phyloP scores from a whole-genome alignment of 2,329 filamentous ascomycete genomes.

The Stachybotrys elegans region DNA sequence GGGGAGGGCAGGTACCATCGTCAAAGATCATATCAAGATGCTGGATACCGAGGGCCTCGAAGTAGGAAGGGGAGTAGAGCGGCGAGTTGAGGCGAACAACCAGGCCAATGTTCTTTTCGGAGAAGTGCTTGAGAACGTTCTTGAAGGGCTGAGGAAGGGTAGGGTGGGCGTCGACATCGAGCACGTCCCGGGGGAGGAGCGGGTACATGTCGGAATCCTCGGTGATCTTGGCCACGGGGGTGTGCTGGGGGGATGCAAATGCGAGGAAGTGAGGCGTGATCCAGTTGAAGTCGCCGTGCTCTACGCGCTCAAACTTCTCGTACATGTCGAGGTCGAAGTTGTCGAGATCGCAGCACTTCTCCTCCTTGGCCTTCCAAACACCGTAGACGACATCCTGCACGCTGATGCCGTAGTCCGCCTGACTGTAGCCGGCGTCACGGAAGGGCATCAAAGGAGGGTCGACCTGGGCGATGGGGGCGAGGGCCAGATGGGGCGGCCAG shows the following conservation, averaged over 20 bases:
- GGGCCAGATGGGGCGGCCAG: slow-evolving; percentile 92
- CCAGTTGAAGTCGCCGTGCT: slow-evolving; percentile 99
- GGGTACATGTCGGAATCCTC: slow-evolving; percentile 69
- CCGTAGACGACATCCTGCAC: slow-evolving; percentile 98
- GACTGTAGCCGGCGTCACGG: slow-evolving; percentile 95
- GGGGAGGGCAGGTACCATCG: slow-evolving; percentile 88
- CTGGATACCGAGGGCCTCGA: slow-evolving; percentile 88
- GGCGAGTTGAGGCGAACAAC: slow-evolving; percentile 95
- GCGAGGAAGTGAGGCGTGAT: slow-evolving; percentile 91
- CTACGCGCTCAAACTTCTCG: slow-evolving; percentile 89
- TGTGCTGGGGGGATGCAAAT: slow-evolving; percentile 89
- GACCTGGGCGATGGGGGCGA: slow-evolving; percentile 92
- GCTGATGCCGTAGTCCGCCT: slow-evolving; percentile 92
- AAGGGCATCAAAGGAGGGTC: slow-evolving; percentile 99
- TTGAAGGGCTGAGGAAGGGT: slow-evolving; percentile 84
- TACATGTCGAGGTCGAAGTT: slow-evolving; percentile 97
- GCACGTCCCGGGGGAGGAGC: slow-evolving; percentile 69
- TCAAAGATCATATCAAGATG: slow-evolving; percentile 99
- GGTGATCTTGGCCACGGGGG: slow-evolving; percentile 67
- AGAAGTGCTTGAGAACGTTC: slow-evolving; percentile 89
- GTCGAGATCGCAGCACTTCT: slow-evolving; percentile 83
- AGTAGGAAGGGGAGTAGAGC: slow-evolving; percentile 95
- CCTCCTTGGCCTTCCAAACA: slow-evolving; percentile 98
- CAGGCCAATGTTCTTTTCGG: slow-evolving; percentile 80
- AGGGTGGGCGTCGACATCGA: slow-evolving; percentile 64